Evolutionary conservation across 2,329 filamentous ascomycete species (phyloP).

Genomic region (Aspergillus tanneri): DNA sequence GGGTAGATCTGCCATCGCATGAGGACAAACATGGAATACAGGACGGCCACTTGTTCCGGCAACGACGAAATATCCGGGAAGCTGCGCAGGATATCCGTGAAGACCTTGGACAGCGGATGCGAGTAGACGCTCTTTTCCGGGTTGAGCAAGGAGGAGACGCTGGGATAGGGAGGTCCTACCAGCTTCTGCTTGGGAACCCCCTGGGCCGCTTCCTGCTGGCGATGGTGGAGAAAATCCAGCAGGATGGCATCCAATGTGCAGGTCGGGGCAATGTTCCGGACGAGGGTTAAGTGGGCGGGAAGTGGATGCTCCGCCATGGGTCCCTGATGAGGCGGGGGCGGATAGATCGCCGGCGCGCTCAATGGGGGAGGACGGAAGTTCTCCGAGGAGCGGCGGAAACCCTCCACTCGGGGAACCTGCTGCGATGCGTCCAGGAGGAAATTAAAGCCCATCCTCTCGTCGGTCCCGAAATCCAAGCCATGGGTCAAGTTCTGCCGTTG

Average conservation of each 20-base stretch:
- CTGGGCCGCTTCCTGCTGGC: conserved; percentile 63
- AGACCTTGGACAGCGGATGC: conserved; percentile 78
- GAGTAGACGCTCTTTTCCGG: conserved; percentile 61
- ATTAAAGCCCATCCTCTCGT: conserved; percentile 68
- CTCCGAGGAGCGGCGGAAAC: conserved; percentile 36
- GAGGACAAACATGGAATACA: conserved; percentile 83
- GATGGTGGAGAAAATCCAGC: conserved; percentile 72
- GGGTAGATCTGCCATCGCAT: conserved; percentile 85
- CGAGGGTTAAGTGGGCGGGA: conserved; percentile 42
- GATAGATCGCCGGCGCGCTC: conserved; percentile 23
- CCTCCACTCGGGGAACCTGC: conserved; percentile 54
- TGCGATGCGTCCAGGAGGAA: conserved; percentile 67
- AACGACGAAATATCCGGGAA: conserved; percentile 77
- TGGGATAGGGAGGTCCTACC: conserved; percentile 75
- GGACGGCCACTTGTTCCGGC: conserved; percentile 76
- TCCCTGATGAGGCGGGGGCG: conserved; percentile 25
- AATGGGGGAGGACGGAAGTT: conserved; percentile 23
- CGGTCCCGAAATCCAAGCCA: conserved; percentile 56
- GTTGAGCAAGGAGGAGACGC: conserved; percentile 74
- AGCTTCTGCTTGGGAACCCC: conserved; percentile 65
- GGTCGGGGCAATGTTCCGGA: conserved; percentile 65
- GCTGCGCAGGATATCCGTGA: conserved; percentile 80
- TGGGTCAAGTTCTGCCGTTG: conserved; percentile 49
- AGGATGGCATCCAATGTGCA: conserved; percentile 78
- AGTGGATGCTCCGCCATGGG: conserved; percentile 26